A percentile compares a stretch with the other conserved stretches of the same genome.
Evolutionary conservation across 345 rosid genomes (phyloP).

Genomic region (Lepidium aucheri): DNA sequence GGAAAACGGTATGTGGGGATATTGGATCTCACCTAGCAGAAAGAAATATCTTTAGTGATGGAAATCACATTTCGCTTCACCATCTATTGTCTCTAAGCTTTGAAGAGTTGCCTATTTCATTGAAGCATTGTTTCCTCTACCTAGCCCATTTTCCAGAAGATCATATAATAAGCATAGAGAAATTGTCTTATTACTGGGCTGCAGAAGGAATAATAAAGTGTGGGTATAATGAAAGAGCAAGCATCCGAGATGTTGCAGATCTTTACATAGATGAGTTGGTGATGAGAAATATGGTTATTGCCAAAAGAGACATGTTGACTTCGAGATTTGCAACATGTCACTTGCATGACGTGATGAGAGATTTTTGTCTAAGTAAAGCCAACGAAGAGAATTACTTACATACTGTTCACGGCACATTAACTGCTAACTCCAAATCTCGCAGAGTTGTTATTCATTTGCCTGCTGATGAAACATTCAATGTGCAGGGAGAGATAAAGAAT

Average conservation of each 20-base stretch:
- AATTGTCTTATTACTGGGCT: conserved; percentile 29
- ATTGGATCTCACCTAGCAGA: neutral
- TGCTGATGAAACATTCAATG: too few species aligned
- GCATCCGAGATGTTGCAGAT: conserved; percentile 20
- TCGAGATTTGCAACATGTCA: neutral
- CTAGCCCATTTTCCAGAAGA: conserved; percentile 10
- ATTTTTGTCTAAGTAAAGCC: too few species aligned
- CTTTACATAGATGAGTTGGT: conserved; percentile 20
- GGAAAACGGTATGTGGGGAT: neutral
- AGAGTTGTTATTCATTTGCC: too few species aligned
- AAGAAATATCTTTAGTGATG: too few species aligned
- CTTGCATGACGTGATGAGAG: too few species aligned
- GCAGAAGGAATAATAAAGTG: conserved; percentile 23
- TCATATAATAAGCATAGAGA: conserved; percentile 5
- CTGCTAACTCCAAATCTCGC: too few species aligned
- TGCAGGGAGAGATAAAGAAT: too few species aligned
- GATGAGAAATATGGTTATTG: conserved; percentile 24
- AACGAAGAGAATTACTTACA: too few species aligned
- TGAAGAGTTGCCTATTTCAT: neutral
- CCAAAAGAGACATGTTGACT: neutral
- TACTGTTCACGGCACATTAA: too few species aligned
- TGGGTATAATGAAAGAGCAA: neutral
- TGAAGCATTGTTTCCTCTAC: conserved; percentile 10
- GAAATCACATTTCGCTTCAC: neutral
- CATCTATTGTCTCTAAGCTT: conserved; percentile 5